phyloP scores from a whole-genome alignment of 1,139 yeast genomes.

The Arxiozyma slooffiae region DNA sequence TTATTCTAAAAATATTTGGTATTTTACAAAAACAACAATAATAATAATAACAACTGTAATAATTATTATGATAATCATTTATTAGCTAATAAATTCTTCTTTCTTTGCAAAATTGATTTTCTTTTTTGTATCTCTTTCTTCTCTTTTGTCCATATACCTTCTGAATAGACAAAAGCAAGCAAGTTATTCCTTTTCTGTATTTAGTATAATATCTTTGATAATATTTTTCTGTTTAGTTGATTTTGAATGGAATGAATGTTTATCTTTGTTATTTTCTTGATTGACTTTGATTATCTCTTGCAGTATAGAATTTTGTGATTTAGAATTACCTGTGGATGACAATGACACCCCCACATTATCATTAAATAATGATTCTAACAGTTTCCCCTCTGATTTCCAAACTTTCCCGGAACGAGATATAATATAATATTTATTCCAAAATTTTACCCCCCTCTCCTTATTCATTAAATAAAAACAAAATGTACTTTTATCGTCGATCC shows the following conservation, averaged over 20 bases:
- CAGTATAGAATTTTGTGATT: slow-evolving; percentile 5
- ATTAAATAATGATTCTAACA: slow-evolving; percentile 24
- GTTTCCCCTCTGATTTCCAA: slow-evolving; percentile 25
- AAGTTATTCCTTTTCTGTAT: neutral
- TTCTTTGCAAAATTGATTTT: no score
- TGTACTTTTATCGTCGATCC: slow-evolving; percentile 26
- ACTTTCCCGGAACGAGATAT: slow-evolving; percentile 26
- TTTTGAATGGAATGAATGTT: slow-evolving; percentile 14
- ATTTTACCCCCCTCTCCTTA: slow-evolving; percentile 12
- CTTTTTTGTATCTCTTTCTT: neutral
- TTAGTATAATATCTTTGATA: slow-evolving; percentile 5
- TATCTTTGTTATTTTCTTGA: slow-evolving; percentile 11
- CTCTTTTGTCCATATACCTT: neutral
- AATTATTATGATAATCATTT: neutral
- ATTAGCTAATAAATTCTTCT: no score
- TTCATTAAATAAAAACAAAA: slow-evolving; percentile 19
- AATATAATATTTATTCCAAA: slow-evolving; percentile 20
- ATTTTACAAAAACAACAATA: neutral
- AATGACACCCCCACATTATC: neutral
- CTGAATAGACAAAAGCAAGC: no score
- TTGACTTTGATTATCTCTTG: slow-evolving; percentile 13
- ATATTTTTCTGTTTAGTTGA: slow-evolving; percentile 1
- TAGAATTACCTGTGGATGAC: neutral
- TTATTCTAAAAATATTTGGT: slow-evolving; percentile 37
- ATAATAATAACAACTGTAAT: neutral